Evolutionary conservation across 768 basidiomycete species (phyloP), one percentile per base, ranked within the genome.

Genomic region (Myochromella boudieri): DNA sequence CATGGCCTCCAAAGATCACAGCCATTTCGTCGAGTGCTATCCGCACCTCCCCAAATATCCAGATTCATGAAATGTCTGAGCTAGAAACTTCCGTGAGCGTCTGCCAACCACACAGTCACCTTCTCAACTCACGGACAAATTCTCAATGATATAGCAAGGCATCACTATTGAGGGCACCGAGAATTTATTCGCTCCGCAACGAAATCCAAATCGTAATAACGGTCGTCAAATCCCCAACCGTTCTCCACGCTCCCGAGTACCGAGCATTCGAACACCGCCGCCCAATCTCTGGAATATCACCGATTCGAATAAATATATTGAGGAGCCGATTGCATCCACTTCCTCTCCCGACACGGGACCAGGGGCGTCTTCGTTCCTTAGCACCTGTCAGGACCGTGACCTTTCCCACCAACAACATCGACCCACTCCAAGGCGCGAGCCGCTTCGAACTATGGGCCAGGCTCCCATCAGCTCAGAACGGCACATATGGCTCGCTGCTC

Each of bases 211-310:
- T 4, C 10, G 11, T 24, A 52, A 44, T n/a, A 47, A 48, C 9
- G 36, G 37, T 28, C 44, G 38, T 8, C 43, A 46, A 14, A 55
- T 49, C 17, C 28, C 49, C 14, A 53, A 55, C 25, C 33, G 37
- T 15, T 37, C 33, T 6, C 29, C 25, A 9, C 49, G 34, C 14
- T 37, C 27, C 33, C 47, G 33, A 18, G 27, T 44, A 9, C 52
- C 57, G 24, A 49, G 33, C 15, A 42, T 58, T 32, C 54, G 47
- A 26, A 58, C 40, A n/a, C 48, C 49, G 10, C 52, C 47, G 11
- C 41, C 51, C 25, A 42, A 51, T 37, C 37, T 57, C n/a, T 54
- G 46, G 46, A 24, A 6, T 18, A 28, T 40, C 15, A 28, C 29
- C 9, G 17, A 34, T 5, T 41, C 49, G 15, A 33, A 39, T 25